Evolutionary conservation across 805 yeast species (phyloP).

Genomic region (Candida adriatica): DNA sequence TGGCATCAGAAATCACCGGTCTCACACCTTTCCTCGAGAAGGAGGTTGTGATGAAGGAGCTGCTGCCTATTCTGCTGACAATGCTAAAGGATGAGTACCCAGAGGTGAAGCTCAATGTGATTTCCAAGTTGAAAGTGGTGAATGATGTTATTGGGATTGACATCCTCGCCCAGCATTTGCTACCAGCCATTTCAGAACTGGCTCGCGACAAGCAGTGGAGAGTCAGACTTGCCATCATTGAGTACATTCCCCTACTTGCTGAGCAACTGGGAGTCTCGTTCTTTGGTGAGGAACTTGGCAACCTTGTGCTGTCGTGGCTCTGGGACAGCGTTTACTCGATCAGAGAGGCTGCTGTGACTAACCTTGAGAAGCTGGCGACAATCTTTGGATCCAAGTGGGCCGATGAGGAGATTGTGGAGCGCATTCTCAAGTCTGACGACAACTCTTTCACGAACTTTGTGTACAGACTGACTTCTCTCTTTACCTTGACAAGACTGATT

Average conservation of each 20-base stretch:
- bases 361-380: constrained; percentile 69
- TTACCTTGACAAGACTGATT: constrained; percentile 77
- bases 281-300: constrained; percentile 86
- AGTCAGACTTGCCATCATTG: constrained; percentile 92
- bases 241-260: constrained; percentile 91
- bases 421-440: constrained; percentile 48
- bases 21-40: constrained; percentile 81
- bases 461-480: constrained; percentile 84
- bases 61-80: constrained; percentile 81
- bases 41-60: constrained; percentile 71
- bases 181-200: constrained; percentile 93
- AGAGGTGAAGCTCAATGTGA: constrained; percentile 91
- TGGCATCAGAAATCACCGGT: constrained; percentile 83
- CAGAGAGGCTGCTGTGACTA: constrained; percentile 90
- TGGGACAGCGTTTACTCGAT: constrained; percentile 98
- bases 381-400: constrained; percentile 96
- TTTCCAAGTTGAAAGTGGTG: constrained; percentile 84
- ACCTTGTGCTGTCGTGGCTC: constrained; percentile 92
- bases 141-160: constrained; percentile 93
- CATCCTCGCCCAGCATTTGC: constrained; percentile 71
- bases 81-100: constrained; percentile 97
- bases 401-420: constrained; percentile 69
- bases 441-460: constrained; percentile 58
- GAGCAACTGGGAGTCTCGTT: constrained; percentile 90
- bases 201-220: constrained; percentile 98